Evolutionary conservation across 2,329 filamentous ascomycete species (phyloP).

Genomic region (Neofusicoccum parvum): DNA sequence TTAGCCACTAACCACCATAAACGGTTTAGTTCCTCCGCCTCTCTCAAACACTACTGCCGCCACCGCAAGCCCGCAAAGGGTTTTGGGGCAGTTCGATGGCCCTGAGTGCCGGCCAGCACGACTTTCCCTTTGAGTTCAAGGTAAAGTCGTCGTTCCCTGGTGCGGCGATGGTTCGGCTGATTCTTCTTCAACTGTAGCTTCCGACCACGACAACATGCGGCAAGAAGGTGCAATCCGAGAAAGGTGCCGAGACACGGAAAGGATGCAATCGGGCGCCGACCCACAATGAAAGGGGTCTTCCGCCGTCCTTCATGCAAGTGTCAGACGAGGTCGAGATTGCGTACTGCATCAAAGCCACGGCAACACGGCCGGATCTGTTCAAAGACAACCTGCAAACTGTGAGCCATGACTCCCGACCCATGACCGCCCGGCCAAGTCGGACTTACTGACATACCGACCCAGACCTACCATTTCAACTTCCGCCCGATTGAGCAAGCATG

Average conservation of each 20-base stretch:
- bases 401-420: background rate
- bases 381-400: conserved; percentile 11
- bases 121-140: background rate
- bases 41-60: background rate
- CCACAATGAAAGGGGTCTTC: background rate
- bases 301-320: background rate
- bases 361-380: background rate
- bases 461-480: conserved; percentile 8
- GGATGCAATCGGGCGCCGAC: background rate
- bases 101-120: background rate
- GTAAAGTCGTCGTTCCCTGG: background rate
- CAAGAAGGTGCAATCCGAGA: background rate
- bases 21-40: background rate
- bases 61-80: background rate
- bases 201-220: background rate
- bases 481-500: conserved; percentile 8
- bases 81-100: background rate
- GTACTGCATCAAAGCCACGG: conserved; percentile 7
- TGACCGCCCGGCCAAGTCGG: too few relatives aligned
- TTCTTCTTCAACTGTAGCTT: background rate
- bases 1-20: background rate
- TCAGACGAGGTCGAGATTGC: background rate
- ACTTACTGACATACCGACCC: background rate
- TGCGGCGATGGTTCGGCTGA: background rate
- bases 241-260: background rate